phyloP scores from a whole-genome alignment of 345 rosid genomes.

The Litchi chinensis region DNA sequence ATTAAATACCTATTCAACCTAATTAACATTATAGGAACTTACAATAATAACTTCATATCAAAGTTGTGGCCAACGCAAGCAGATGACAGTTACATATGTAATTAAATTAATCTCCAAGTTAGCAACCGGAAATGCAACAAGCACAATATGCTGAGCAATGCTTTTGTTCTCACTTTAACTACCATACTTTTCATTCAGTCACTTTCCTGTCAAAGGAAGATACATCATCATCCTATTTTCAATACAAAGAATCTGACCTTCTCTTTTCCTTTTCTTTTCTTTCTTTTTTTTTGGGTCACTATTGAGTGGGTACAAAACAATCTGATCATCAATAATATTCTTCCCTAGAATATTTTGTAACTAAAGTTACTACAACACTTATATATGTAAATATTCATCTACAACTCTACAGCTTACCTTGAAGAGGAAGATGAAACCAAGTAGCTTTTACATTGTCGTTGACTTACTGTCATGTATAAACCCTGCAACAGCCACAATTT shows the following conservation, averaged over 20 bases:
- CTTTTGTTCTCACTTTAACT: no score
- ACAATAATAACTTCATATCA: no score
- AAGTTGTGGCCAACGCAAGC: no score
- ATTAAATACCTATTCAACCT: no score
- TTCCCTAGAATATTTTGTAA: not conserved
- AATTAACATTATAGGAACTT: no score
- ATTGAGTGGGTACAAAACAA: not conserved
- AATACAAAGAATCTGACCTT: not conserved
- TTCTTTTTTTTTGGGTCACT: not conserved
- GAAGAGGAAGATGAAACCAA: constrained; percentile 29
- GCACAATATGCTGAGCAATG: not conserved
- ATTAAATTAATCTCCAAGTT: no score
- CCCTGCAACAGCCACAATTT: constrained; percentile 55
- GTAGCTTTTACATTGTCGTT: constrained; percentile 35
- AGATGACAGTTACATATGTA: no score
- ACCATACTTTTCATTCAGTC: no score
- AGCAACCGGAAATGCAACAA: not conserved
- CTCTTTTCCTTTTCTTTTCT: not conserved
- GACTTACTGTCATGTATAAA: constrained; percentile 73
- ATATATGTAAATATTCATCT: not conserved
- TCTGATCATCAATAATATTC: not conserved
- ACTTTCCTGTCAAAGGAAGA: not conserved
- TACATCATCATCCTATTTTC: not conserved
- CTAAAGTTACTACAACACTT: not conserved
- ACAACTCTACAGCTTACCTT: constrained; percentile 33